Conservation (phyloP, 768 basidiomycete species). For the Crassisporium funariophilum region DNA sequence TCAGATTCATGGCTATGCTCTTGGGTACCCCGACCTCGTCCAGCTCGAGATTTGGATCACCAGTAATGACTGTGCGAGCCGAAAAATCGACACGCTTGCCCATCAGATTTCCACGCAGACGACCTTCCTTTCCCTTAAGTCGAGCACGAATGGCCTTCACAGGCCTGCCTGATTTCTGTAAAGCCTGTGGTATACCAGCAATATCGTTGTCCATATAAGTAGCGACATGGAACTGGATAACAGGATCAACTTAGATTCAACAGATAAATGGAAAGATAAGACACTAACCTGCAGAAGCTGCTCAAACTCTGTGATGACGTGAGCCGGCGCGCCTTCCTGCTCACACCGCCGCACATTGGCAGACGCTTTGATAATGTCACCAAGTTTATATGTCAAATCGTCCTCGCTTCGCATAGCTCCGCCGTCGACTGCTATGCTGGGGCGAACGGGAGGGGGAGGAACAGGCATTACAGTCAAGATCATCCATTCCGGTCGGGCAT, state of each 20-base stretch:
- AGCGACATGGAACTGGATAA: constrained; percentile 88
- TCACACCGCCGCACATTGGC: constrained; percentile 90
- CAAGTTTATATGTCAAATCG: constrained; percentile 97
- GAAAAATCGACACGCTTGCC: constrained; percentile 99
- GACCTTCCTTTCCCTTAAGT: constrained; percentile 98
- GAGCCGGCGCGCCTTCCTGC: constrained; percentile 95
- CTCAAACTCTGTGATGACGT: constrained; percentile 95
- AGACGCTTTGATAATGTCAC: constrained; percentile 95
- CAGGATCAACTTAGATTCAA: constrained; percentile 3
- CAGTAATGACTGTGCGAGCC: constrained; percentile 98
- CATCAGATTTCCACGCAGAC: constrained; percentile 97
- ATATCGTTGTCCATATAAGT: constrained; percentile 99
- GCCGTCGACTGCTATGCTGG: constrained; percentile 96
- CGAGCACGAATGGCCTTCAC: constrained; percentile 98
- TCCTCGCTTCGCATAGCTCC: constrained; percentile 97
- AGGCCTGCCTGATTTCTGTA: constrained; percentile 96
- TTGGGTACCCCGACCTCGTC: constrained; percentile 97
- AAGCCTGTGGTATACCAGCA: constrained; percentile 94
- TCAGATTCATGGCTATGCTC: constrained; percentile 96
- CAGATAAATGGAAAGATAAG: neutral
- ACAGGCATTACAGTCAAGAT: constrained; percentile 97
- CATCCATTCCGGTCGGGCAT: constrained; percentile 99
- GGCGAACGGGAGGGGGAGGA: constrained; percentile 96
- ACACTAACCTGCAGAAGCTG: constrained; percentile 86
- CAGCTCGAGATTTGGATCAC: constrained; percentile 94